These are phyloP conservation scores for Pseudogymnoascus sp. DNA, from an alignment of 2,329 filamentous ascomycete genomes.

Conservation along the genomic window DNA sequence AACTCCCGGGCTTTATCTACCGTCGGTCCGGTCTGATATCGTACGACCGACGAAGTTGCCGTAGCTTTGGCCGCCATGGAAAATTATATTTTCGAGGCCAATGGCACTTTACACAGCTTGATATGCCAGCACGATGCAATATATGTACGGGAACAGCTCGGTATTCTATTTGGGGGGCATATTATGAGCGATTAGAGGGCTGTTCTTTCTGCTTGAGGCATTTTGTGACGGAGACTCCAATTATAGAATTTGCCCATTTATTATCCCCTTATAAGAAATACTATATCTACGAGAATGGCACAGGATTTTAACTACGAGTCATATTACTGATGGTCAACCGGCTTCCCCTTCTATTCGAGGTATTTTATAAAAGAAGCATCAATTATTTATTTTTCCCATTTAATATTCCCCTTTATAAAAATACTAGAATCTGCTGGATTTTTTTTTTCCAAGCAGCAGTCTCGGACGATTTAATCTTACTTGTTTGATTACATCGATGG, in stretches of 20 bases:
- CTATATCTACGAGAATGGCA: not conserved
- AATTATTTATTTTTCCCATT: not conserved
- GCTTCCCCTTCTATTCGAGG: not conserved
- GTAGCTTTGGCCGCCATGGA: constrained; percentile 1
- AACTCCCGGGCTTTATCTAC: constrained; percentile 2
- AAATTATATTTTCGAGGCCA: not conserved
- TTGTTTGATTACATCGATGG: not conserved
- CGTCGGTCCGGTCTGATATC: constrained; percentile 7
- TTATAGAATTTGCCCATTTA: not conserved
- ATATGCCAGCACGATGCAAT: not conserved
- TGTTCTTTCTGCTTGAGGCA: not conserved
- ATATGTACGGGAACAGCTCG: not conserved
- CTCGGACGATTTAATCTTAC: not conserved
- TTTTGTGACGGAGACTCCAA: not conserved
- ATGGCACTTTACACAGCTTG: constrained; percentile 2
- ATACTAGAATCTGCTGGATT: not conserved
- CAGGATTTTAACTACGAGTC: not conserved
- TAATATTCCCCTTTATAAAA: not conserved
- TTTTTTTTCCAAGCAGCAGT: not conserved
- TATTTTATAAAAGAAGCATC: not conserved
- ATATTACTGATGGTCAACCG: not conserved
- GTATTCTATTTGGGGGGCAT: not conserved
- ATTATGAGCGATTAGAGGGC: not conserved
- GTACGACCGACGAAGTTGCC: constrained; percentile 7
- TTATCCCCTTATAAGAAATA: not conserved